These are phyloP conservation scores for Claviceps arundinis DNA, from an alignment of 2,329 filamentous ascomycete species.

Conservation along the genomic window DNA sequence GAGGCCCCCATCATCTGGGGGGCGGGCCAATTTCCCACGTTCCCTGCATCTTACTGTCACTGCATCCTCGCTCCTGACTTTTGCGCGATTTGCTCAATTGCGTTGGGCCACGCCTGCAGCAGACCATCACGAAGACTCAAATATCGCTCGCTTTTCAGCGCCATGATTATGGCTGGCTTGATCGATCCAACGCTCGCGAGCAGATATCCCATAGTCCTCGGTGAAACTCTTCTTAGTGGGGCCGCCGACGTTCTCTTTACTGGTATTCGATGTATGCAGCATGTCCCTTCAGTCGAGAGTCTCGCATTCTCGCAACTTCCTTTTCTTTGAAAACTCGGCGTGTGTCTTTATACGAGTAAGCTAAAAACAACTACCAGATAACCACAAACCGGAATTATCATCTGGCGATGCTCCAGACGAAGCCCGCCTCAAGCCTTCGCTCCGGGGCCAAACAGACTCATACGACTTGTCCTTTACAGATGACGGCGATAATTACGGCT, in stretches of 20 bases:
- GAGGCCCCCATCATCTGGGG: no score
- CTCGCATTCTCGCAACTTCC: background rate
- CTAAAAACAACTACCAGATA: slow-evolving; percentile 30
- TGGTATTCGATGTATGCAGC: slow-evolving; percentile 41
- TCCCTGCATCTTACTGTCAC: no score
- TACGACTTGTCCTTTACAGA: slow-evolving; percentile 44
- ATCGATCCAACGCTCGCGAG: slow-evolving; percentile 48
- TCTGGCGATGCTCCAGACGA: slow-evolving; percentile 33
- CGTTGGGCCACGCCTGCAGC: no score
- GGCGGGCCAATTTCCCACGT: no score
- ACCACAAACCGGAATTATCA: slow-evolving; percentile 44
- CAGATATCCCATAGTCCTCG: slow-evolving; percentile 51
- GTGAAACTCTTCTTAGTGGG: slow-evolving; percentile 45
- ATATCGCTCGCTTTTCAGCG: background rate
- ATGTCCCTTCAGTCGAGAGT: background rate
- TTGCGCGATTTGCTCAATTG: no score
- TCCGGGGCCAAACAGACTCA: slow-evolving; percentile 34
- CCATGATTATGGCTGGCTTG: slow-evolving; percentile 21
- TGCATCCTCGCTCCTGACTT: no score
- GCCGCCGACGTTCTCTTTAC: slow-evolving; percentile 45
- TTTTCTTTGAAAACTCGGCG: background rate
- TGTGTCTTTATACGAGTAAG: background rate
- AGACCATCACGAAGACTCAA: background rate
- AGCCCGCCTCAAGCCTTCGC: slow-evolving; percentile 38
- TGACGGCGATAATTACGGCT: slow-evolving; percentile 43